Base-by-base conservation (phyloP, 768 basidiomycete species). In the Termitomyces sp. region DNA sequence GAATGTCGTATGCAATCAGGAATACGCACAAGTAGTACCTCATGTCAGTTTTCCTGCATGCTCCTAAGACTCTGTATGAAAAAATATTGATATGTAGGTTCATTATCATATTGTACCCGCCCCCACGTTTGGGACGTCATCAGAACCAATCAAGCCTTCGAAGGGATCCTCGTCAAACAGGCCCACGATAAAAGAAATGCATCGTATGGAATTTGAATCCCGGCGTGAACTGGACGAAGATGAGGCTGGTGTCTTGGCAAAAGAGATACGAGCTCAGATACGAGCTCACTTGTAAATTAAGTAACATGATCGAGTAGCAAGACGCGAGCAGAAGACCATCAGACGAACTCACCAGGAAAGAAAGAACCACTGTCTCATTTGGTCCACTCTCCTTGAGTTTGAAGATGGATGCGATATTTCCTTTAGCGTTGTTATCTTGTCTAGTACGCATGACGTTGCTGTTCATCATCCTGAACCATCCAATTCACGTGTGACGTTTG, bases 91-190 rank as follows among this genome's bases (percentile, higher is more conserved):
- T 35, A 24, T 54, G 3, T 57, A 88, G 87, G 88, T 89, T 32
- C 88, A 89, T 67, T 88, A 85, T 65, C 88, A 90, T 67, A 78
- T 90, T 52, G 84, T 90, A 55, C 88, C 88, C 1, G 87, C 88
- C 2, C 88, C 88, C 2, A 73, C 59, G 32, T 75, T 81, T 58
- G 70, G 60, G 54, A 55, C 67, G 38, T 54, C 62, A 36, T 52
- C 55, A 46, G 56, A 59, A 33, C 43, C 54, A 41, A 47, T 46
- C 55, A 44, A 54, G 20, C 58, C 52, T 13, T n/a, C 5, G 22
- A 26, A 59, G 40, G 32, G 53, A 5, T 36, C 57, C 57, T 45
- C 40, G 54, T 58, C 44, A 48, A 54, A 30, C 4, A 72, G 76
- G 4, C 71, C 75, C 7, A 78, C 80, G 2, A 66, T 70, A 61